A percentile compares a stretch with the other conserved stretches of the same genome.
Conservation (phyloP, 441 rosid genomes). For the Codiaeum variegatum region DNA sequence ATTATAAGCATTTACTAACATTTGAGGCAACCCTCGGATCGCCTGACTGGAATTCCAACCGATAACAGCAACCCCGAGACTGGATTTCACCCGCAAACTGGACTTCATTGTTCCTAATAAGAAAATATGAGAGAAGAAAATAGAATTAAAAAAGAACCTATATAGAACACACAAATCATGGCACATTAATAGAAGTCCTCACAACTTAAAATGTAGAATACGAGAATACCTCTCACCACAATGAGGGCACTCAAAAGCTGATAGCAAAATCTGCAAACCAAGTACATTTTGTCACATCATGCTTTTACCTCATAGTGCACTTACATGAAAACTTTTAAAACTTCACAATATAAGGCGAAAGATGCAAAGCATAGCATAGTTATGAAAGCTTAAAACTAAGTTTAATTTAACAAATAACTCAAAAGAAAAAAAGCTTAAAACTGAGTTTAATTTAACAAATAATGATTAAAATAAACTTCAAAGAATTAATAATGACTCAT, state of each 20-base stretch:
- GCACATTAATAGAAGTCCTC: not conserved
- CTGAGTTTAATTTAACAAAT: not conserved
- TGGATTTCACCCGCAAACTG: conserved; percentile 96
- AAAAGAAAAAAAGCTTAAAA: not conserved
- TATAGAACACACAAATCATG: not conserved
- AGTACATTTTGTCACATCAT: not conserved
- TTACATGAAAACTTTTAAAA: not conserved
- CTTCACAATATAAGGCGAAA: too few relatives aligned
- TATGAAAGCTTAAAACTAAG: not conserved
- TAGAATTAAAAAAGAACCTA: not conserved
- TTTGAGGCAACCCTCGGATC: conserved; percentile 48
- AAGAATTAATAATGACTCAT: too few relatives aligned
- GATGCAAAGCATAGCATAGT: not conserved
- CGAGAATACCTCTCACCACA: conserved; percentile 75
- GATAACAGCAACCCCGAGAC: conserved; percentile 61
- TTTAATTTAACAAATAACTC: not conserved
- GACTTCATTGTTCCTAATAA: conserved; percentile 80
- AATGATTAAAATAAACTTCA: not conserved
- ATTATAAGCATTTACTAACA: not conserved
- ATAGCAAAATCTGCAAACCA: conserved; percentile 61
- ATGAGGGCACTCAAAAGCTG: conserved; percentile 89
- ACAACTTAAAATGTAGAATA: conserved; percentile 3
- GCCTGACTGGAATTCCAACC: conserved; percentile 53
- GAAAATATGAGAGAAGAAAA: conserved; percentile 1
- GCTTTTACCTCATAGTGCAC: not conserved